Evolutionary conservation across 2,329 filamentous ascomycete species (phyloP), one percentile per base, ranked within the genome.

Genomic region (Lecanosticta acicola): DNA sequence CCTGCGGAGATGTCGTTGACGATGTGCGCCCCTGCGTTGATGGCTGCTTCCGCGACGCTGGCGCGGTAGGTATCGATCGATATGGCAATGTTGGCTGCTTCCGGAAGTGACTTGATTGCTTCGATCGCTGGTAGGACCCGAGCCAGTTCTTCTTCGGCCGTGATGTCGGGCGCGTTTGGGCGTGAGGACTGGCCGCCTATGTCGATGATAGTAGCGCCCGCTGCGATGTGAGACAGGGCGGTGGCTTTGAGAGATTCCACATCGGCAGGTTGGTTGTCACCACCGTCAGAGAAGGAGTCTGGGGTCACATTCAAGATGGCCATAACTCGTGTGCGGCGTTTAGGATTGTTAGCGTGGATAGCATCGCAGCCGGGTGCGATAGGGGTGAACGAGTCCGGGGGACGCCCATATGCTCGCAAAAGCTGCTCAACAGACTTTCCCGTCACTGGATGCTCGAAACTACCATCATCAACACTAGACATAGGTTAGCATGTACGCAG

Each of bases 251-350:
- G 74, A 19, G 70, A 57, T 18, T 66, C 51, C 1, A 70, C 50
- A 51, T 79, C 72, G 4, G 52, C 61, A 18, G 71, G 60, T 35
- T 70, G 68, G 65, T 89, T 78, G 7, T 73, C 61, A 7, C 89
- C 89, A 43, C 89, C 91, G 62, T 97, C 90, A 1, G 91, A 97
- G 71, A 98, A 98, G 8, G 91, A 97, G 69, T 98, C 91, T 0
- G 91, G 91, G 0, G 93, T 97, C 42, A 94, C 71, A 67, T 98
- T 98, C 37, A 97, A 74, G 53, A 98, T 94, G 44, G 86, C 87
- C 93, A 98, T 98, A 56, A 96, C 70, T 37, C 81, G 80, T 0
- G 91, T 96, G 43, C 71, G 74, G 39, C 83, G 78, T 37, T 60
- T 63, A 0, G 71, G 66, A 49, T 75, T 72, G 4, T 75, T 68